These are phyloP conservation scores for Leccinum pellstonianum DNA, from an alignment of 768 basidiomycete genomes.

Conservation along the genomic window DNA sequence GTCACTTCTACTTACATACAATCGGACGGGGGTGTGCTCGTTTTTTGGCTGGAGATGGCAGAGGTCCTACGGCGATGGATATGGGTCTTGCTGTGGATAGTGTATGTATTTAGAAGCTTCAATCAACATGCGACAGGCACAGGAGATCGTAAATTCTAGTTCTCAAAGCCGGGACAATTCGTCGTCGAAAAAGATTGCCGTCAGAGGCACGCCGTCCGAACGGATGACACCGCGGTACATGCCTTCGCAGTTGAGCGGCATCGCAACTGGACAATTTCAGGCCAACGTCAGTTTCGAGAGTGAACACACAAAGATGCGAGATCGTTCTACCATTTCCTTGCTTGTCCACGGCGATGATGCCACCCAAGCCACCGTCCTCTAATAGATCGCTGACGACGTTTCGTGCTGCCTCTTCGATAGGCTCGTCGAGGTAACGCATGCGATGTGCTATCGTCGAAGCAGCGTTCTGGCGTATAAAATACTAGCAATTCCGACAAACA, in stretches of 20 bases:
- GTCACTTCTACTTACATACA: too few species aligned
- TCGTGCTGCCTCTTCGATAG: slow-evolving; percentile 54
- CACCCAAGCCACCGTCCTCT: slow-evolving; percentile 63
- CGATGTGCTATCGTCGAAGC: slow-evolving; percentile 66
- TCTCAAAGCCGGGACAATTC: slow-evolving; percentile 30
- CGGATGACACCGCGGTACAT: slow-evolving; percentile 82
- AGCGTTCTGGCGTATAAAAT: slow-evolving; percentile 71
- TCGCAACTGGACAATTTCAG: slow-evolving; percentile 48
- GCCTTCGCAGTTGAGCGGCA: slow-evolving; percentile 72
- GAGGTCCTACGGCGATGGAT: too few species aligned
- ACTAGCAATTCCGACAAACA: slow-evolving; percentile 40
- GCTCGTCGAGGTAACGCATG: slow-evolving; percentile 57
- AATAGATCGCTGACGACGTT: slow-evolving; percentile 58
- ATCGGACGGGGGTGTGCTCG: too few species aligned
- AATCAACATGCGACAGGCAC: background rate
- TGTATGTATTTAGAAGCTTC: background rate
- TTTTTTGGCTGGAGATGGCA: too few species aligned
- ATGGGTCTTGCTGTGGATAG: too few species aligned
- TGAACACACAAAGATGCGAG: slow-evolving; percentile 8
- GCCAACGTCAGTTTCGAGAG: background rate
- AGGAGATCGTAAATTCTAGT: background rate
- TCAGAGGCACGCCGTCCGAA: slow-evolving; percentile 65
- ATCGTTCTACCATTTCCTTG: slow-evolving; percentile 56
- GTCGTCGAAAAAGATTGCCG: slow-evolving; percentile 78
- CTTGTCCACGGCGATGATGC: slow-evolving; percentile 70